Conservation (phyloP, 177 flowering plant genomes). For the Telopea speciosissima region DNA sequence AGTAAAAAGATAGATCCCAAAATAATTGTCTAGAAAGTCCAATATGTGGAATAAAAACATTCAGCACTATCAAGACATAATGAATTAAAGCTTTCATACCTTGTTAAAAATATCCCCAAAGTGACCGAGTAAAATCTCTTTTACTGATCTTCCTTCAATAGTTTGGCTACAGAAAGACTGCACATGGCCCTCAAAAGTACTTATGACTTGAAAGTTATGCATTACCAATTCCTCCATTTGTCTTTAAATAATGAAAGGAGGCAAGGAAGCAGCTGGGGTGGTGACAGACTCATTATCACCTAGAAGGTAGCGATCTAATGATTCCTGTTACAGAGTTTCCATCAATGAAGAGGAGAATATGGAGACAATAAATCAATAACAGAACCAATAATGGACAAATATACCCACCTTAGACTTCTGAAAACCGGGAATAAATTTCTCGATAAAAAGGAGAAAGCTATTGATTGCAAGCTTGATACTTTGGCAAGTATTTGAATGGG, state of each 20-base stretch:
- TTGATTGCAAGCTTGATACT: slow-evolving; percentile 34
- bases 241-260: slow-evolving; percentile 41
- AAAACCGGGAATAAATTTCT: slow-evolving; percentile 40
- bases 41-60: background rate
- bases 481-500: slow-evolving; percentile 51
- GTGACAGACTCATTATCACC: slow-evolving; percentile 25
- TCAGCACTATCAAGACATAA: background rate
- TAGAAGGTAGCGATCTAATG: slow-evolving; percentile 53
- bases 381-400: background rate
- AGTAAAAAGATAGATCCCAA: background rate
- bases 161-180: slow-evolving; percentile 22
- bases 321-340: slow-evolving; percentile 38
- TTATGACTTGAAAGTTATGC: slow-evolving; percentile 48
- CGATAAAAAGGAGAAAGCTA: slow-evolving; percentile 31
- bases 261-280: slow-evolving; percentile 16
- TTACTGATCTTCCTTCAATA: slow-evolving; percentile 30
- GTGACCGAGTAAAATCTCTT: slow-evolving; percentile 36
- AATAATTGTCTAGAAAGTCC: background rate
- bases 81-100: slow-evolving; percentile 28
- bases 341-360: slow-evolving; percentile 3
- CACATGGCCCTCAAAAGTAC: slow-evolving; percentile 41
- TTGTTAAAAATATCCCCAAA: slow-evolving; percentile 39
- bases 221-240: slow-evolving; percentile 45
- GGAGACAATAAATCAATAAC: background rate
- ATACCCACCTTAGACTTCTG: slow-evolving; percentile 60